Evolutionary conservation across 805 yeast species (phyloP), one percentile per base, ranked within the genome.

Genomic region (Lipomyces spencermartinsiae): DNA sequence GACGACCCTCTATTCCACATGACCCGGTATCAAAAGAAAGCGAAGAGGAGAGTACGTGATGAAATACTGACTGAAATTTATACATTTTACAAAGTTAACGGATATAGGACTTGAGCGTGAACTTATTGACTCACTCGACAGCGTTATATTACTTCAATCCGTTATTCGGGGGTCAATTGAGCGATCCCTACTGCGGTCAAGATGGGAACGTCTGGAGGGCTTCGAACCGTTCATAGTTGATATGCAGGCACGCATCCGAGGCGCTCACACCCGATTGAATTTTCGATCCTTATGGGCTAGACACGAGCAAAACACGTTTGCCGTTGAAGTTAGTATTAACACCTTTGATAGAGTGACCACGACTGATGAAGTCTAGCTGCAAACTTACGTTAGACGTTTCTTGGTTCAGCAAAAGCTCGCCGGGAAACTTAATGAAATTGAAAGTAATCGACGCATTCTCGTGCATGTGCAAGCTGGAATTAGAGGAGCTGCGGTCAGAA

Each of bases 401-500:
- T 55, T 70, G 19, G 60, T 54, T 53, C 61, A 51, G 53, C 35
- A 68, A 56, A 16, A 35, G 8, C 73, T 77, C 71, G 74, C 73
- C 7, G 66, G 70, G 61, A 76, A 74, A 33, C 75, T 79, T 16
- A 78, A 74, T 51, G 73, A 64, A 4, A 75, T 75, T 7, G 77
- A 74, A 83, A 7, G 58, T 53, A 10, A 65, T 58, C 34, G 25
- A 4, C 7, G 19, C 5, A 8, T 35, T 14, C 29, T 58, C 14
- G n/a, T 46, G 14, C 25, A 62, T 8, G 56, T 75, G 19, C 79
- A 77, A 59, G 61, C 77, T 46, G 55, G 78, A 1, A 68, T 83
- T 1, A 83, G 90, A 69, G 93, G 90, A 12, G 73, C 69, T 1
- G n/a, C 73, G 1, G 65, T 66, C 1, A 73, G 81, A 9, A 59